Evolutionary conservation across 371 early-diverging fungal genomes (phyloP), one percentile per base, ranked within the genome.

Genomic region (Mortierella sp.): DNA sequence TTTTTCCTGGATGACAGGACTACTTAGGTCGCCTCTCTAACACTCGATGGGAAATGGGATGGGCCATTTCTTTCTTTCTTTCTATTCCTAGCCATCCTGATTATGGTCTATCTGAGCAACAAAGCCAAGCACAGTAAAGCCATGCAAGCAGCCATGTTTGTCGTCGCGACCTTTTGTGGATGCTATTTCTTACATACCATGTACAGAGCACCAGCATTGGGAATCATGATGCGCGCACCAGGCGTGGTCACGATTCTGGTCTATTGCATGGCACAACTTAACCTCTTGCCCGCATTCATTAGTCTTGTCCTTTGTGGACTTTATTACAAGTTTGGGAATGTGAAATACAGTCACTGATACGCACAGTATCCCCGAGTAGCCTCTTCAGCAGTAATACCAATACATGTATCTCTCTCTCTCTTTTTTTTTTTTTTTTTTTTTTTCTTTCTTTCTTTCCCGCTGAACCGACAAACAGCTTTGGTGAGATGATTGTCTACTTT

Each of bases 161-260:
- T 81, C 9, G 73, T 82, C 12, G 82, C 87, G 18, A 60, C 71
- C 0, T 7, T 84, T 1, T 80, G 82, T 14, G 89, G 89, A 19
- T 81, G 87, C 19, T 85, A 87, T 68, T 74, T 89, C 21, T 58
- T 89, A 67, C 88, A 85, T 53, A 89, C 88, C 1, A 70, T 88
- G 63, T 81, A 68, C 57, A 81, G 85, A 30, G 84, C 89, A 5
- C 88, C 89, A n/a, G 88, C 89, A 1, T 60, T 88, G 57, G 89
- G 89, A 1, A 87, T 87, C 70, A 89, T 89, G 89, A 68, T 84
- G 64, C 85, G 89, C 28, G 86, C 89, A 19, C 89, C 89, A 7
- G 89, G 89, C 4, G 69, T 89, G 28, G 87, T 88, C 26, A 89
- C 89, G 4, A 80, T 88, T 7, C 86, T 88, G 74, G 84, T 89